Evolutionary conservation across 768 basidiomycete species (phyloP).

Genomic region (Phaffia australis): DNA sequence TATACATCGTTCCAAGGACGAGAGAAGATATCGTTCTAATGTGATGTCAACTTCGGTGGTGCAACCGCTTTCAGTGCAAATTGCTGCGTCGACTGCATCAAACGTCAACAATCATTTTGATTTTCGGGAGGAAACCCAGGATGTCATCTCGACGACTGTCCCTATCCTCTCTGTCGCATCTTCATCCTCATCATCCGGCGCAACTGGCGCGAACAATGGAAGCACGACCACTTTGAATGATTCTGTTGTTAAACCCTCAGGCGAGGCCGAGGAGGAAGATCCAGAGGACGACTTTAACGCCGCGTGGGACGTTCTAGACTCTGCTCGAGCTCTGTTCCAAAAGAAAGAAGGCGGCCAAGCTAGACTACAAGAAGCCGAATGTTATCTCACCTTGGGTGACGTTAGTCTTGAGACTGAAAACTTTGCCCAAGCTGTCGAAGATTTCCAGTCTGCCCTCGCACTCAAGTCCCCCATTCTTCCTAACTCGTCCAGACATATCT

Average conservation of each 20-base stretch:
- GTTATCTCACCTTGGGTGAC: constrained; percentile 80
- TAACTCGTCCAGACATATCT: constrained; percentile 79
- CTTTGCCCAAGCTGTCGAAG: constrained; percentile 84
- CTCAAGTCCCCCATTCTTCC: constrained; percentile 68
- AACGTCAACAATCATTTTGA: constrained; percentile 5
- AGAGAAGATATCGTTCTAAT: background rate
- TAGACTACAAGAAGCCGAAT: constrained; percentile 81
- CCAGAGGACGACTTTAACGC: constrained; percentile 97
- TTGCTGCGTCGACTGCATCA: constrained; percentile 1
- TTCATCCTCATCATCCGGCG: background rate
- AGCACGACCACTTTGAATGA: background rate
- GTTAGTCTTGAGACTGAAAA: constrained; percentile 97
- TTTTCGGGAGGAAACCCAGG: constrained; percentile 47
- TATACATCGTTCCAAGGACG: too few species aligned
- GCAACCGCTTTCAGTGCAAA: background rate
- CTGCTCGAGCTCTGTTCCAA: constrained; percentile 75
- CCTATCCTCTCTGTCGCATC: constrained; percentile 2
- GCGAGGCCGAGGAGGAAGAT: constrained; percentile 29
- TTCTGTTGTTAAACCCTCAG: background rate
- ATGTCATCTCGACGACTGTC: constrained; percentile 6
- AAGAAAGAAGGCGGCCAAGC: constrained; percentile 47
- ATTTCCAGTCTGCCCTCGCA: constrained; percentile 65
- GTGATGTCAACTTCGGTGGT: background rate
- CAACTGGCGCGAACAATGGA: background rate
- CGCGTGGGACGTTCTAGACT: constrained; percentile 94